phyloP scores from a whole-genome alignment of 495 filamentous ascomycete genomes.

The Articulospora tetracladia region DNA sequence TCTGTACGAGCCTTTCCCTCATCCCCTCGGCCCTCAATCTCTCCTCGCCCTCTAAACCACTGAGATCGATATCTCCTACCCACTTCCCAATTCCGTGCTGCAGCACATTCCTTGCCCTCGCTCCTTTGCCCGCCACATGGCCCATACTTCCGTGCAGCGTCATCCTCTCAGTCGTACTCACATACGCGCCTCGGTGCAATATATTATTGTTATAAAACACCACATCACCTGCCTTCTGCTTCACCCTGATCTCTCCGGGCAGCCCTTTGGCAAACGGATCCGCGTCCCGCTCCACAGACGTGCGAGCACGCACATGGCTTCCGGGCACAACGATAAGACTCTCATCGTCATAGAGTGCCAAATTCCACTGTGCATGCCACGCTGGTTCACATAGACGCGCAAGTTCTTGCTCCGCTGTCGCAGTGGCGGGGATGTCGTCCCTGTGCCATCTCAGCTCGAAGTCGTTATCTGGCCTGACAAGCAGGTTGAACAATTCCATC shows the following conservation, averaged over 20 bases:
- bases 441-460: conserved; percentile 76
- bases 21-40: conserved; percentile 49
- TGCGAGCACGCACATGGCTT: conserved; percentile 62
- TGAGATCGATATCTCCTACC: conserved; percentile 56
- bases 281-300: conserved; percentile 57
- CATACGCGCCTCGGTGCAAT: conserved; percentile 74
- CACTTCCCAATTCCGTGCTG: conserved; percentile 81
- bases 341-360: conserved; percentile 64
- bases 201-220: conserved; percentile 91
- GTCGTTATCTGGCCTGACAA: conserved; percentile 59
- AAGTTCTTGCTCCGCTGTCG: conserved; percentile 53
- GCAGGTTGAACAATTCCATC: conserved; percentile 78
- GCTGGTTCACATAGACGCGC: conserved; percentile 42
- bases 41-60: conserved; percentile 45
- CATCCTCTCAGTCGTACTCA: conserved; percentile 53
- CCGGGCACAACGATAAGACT: conserved; percentile 69
- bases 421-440: conserved; percentile 64
- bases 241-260: conserved; percentile 59
- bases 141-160: conserved; percentile 84
- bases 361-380: conserved; percentile 75
- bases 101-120: conserved; percentile 71
- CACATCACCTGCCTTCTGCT: conserved; percentile 64
- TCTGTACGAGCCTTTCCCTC: conserved; percentile 49
- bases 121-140: conserved; percentile 44
- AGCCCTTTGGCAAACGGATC: conserved; percentile 52